Evolutionary conservation across 352 stramenopile genomes (phyloP), one percentile per base, ranked within the genome.

Genomic region (Aphanomyces invadans): DNA sequence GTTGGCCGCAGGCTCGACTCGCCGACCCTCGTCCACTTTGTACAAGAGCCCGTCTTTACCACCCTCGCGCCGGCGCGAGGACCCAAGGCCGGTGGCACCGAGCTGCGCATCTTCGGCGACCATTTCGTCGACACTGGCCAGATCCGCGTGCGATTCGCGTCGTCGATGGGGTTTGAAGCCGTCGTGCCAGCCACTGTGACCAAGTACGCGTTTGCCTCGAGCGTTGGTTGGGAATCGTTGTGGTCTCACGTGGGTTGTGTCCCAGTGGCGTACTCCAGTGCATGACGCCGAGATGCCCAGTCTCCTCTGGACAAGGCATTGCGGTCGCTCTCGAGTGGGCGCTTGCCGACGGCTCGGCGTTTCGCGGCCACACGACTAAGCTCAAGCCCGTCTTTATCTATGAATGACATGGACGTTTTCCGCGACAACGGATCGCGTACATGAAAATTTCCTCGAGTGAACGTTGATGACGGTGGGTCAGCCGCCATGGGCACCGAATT

Each of bases 81-180:
- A 4, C 23, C 39, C 17, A 23, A 42, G 2, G 7, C 4, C 17
- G 60, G 60, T 10, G 42, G 60, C 33, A 60, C 46, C 7, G n/a
- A 48, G 17, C 23, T 67, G 29, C 60, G 48, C 11, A 67, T 67
- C 31, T 67, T 60, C 32, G 60, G 60, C 4, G 21, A 36, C 5
- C 11, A 48, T 31, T 67, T 67, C 32, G n/a, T 67, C 49, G 60
- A 67, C 12, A 67, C 60, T 5, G 60, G 60, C 4, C 10, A 29
- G n/a, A 21, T 67, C 19, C 23, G 31, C 17, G 60, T 67, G 17
- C 60, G 60, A 7, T 67, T 67, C 26, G n/a, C 28, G 17, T 28
- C 39, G 11, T 26, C 4, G 2, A 67, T 45, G 5, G 59, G 21
- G 19, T 67, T 48, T 23, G 60, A 67, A 44, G 42, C 33, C 2